Conservation (phyloP, 2,329 filamentous ascomycete species). For the Pestalotiopsis sp. region DNA sequence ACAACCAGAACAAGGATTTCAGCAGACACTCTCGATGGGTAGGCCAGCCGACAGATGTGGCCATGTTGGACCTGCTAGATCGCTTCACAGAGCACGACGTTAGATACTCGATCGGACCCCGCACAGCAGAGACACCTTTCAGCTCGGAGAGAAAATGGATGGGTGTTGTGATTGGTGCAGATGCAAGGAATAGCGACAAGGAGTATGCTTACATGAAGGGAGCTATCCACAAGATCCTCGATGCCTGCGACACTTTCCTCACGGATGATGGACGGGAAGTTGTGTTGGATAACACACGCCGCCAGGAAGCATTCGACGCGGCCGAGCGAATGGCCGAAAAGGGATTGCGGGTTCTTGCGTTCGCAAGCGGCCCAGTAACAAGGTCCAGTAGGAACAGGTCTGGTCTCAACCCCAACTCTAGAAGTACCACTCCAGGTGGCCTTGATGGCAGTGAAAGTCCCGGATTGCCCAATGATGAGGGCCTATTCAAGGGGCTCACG, state of each 20-base stretch:
- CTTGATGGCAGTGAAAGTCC: constrained; percentile 38
- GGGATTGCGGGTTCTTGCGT: constrained; percentile 86
- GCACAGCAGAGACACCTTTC: constrained; percentile 86
- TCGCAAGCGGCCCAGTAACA: constrained; percentile 78
- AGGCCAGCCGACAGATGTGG: constrained; percentile 94
- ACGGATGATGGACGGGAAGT: constrained; percentile 84
- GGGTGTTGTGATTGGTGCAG: constrained; percentile 81
- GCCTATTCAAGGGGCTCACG: constrained; percentile 77
- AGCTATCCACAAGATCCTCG: constrained; percentile 82
- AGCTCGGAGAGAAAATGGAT: constrained; percentile 99
- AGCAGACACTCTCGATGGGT: constrained; percentile 83
- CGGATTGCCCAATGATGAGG: constrained; percentile 56
- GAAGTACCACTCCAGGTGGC: constrained; percentile 53
- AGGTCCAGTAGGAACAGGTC: constrained; percentile 44
- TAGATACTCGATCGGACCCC: constrained; percentile 79
- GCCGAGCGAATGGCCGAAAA: constrained; percentile 86
- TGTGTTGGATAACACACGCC: constrained; percentile 74
- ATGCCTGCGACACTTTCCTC: constrained; percentile 87
- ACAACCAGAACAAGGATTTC: constrained; percentile 68
- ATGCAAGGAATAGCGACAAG: constrained; percentile 58
- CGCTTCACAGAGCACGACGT: constrained; percentile 89
- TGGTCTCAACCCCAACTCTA: constrained; percentile 33
- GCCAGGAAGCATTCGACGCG: constrained; percentile 73
- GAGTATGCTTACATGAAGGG: constrained; percentile 96
- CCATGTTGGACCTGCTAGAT: constrained; percentile 92